Base-by-base conservation (phyloP, 225 moss, liverwort and hornwort species). In the Straminergon stramineum region DNA sequence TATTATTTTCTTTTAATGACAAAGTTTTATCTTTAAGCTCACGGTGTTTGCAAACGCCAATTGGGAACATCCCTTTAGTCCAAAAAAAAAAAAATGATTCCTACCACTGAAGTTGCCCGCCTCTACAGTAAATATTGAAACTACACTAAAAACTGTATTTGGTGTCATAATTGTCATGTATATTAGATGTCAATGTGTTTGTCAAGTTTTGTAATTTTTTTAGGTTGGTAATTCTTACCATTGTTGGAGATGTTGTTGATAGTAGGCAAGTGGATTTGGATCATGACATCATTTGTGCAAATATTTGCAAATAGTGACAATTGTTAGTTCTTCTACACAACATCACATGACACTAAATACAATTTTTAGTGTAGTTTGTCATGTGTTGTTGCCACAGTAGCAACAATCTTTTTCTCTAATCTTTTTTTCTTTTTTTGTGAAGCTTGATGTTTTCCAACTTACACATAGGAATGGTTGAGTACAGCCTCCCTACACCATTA, bases 301-400 rank as follows among this genome's bases (percentile, higher is more conserved):
- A 9, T 37, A 26, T 56, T 37, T 37, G 24, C 1, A 56, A 24
- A 24, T 55, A 26, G 15, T 37, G 10, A 24, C 10, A 37, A 4
- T 55, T 37, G 3, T 16, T 56, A 55, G 7, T 14, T 77, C 8
- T 55, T 78, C 7, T 37, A 55, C 3, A 23, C 0, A 0, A 9
- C 6, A 56, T 2, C 15, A n/a, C n/a, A 6, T 37, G 9, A 37
- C 1, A 37, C 10, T 10, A 79, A n/a, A 37, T 56, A 24, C 0
- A 37, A 5, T 2, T 37, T n/a, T 5, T 16, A n/a, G n/a, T 15
- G 0, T 15, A 16, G 9, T 56, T 56, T 10, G 4, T 13, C 6
- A 9, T 35, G 16, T 56, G 4, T 24, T 0, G 0, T 56, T 24
- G 15, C 6, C 1, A 23, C 10, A 24, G 35, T 0, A 1, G n/a